Evolutionary conservation across 768 basidiomycete genomes (phyloP), one percentile per base, ranked within the genome.

Genomic region (Mycena chlorophos): DNA sequence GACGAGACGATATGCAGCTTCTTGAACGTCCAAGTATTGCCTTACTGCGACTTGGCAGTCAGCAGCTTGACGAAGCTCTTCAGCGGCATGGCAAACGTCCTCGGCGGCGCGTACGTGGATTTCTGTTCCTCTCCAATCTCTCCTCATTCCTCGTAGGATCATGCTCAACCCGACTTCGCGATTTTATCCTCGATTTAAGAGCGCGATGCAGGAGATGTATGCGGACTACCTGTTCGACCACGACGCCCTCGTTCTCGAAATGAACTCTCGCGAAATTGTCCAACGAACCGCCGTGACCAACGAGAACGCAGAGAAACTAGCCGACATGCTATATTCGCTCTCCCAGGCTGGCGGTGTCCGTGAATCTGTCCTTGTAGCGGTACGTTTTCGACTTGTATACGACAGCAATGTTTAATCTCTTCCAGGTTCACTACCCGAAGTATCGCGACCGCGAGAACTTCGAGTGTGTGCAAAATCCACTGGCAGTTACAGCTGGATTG

Each of bases 1-100:
- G 81, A 83, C 61, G 80, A 83, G 69, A 82, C 80, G 14, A 72
- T 82, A 14, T 80, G 77, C 2, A 79, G 77, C 59, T 80, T 80
- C 60, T 72, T 77, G 56, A 82, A 82, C 57, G 76, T 78, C 34
- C 78, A 81, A 55, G 68, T 78, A 2, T 68, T 78, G 16, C 73
- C 71, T 25, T 76, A 69, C 40, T 76, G 75, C 17, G 80, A 82
- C 62, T 67, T 82, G 10, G 72, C 80, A 17, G 79, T 80, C 40
- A 78, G 75, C 57, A 78, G 76, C 65, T 57, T 83, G 62, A 79
- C 78, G 20, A 83, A 83, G 70, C 73, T 81, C 50, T 82, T 83
- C 64, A 77, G 75, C 55, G 81, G 81, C 1, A 75, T 77, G 54
- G 71, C 74, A 16, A 82, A 83, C 61, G 81, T 82, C 46, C 79